These are phyloP conservation scores for Coemansia sp. DNA, from an alignment of 192 early-diverging fungal genomes.

Conservation along the genomic window DNA sequence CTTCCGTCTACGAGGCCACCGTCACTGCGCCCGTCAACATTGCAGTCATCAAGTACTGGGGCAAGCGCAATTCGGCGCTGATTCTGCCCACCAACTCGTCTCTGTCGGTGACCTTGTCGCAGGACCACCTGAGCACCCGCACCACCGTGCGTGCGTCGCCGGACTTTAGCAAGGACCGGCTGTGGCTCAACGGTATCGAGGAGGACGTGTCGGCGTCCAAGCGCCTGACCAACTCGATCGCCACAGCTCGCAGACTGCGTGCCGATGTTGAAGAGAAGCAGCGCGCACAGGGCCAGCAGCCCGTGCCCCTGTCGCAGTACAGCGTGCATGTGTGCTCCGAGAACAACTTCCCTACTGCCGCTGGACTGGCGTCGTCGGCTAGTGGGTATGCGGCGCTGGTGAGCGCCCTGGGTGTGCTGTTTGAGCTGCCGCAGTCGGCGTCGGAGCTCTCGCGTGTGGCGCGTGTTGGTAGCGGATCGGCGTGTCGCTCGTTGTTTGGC, in stretches of 20 bases:
- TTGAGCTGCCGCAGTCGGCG: constrained; percentile 62
- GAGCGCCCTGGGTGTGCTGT: constrained; percentile 73
- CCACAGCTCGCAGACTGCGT: constrained; percentile 71
- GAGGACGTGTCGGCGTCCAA: constrained; percentile 76
- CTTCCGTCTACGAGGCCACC: constrained; percentile 58
- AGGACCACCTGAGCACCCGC: constrained; percentile 93
- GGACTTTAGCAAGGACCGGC: constrained; percentile 63
- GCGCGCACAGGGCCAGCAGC: constrained; percentile 1
- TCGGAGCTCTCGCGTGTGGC: constrained; percentile 87
- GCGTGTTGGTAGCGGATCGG: constrained; percentile 93
- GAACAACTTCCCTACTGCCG: constrained; percentile 99
- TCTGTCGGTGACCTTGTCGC: constrained; percentile 92
- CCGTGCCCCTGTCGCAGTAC: constrained; percentile 56
- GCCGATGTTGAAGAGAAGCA: constrained; percentile 59
- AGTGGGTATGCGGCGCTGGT: constrained; percentile 94
- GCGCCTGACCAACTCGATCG: constrained; percentile 81
- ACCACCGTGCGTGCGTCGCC: constrained; percentile 78
- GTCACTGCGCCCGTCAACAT: constrained; percentile 98
- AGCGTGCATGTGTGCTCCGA: constrained; percentile 88
- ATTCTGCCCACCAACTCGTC: constrained; percentile 98
- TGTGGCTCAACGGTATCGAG: constrained; percentile 96
- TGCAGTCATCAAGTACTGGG: constrained; percentile 99
- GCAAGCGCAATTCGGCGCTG: constrained; percentile 86
- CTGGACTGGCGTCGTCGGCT: constrained; percentile 95
- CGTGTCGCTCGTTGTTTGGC: constrained; percentile 95